A percentile compares a stretch with the other conserved stretches of the same genome.
Evolutionary conservation across 371 early-diverging fungal species (phyloP).

Genomic region (Zychaea mexicana): DNA sequence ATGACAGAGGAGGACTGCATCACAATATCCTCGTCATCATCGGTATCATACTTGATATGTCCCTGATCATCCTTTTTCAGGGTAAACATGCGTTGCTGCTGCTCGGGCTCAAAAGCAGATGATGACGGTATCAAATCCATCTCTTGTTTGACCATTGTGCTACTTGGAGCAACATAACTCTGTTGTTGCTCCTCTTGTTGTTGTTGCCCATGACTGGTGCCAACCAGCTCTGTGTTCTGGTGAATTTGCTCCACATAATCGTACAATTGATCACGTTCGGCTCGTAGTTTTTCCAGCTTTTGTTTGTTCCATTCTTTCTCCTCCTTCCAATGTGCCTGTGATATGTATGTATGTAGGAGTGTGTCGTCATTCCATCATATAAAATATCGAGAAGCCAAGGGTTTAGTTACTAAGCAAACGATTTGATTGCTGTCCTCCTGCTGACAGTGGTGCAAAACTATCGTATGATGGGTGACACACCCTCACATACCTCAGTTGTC

Average conservation of each 20-base stretch:
- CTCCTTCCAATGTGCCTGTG: slow-evolving; percentile 11
- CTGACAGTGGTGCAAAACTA: background rate
- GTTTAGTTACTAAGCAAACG: background rate
- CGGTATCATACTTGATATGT: background rate
- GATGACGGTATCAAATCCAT: background rate
- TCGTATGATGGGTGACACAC: background rate
- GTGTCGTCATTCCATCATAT: background rate
- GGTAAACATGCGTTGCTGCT: background rate
- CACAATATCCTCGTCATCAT: slow-evolving; percentile 2
- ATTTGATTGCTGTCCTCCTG: background rate
- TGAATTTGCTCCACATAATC: background rate
- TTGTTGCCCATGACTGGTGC: background rate
- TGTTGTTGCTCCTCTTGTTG: background rate
- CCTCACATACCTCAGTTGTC: background rate
- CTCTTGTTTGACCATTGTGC: too few species aligned
- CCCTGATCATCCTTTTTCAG: background rate
- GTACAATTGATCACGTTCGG: slow-evolving; percentile 1
- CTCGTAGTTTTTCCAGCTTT: background rate
- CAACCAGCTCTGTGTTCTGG: background rate
- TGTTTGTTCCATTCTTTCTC: slow-evolving; percentile 6
- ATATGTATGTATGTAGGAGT: too few species aligned
- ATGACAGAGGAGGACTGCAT: background rate
- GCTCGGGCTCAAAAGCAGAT: background rate
- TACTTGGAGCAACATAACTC: too few species aligned
- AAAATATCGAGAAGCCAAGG: background rate